These are phyloP conservation scores for Eutreptiella sp. DNA, from an alignment of 208 protist species.

Conservation along the genomic window DNA sequence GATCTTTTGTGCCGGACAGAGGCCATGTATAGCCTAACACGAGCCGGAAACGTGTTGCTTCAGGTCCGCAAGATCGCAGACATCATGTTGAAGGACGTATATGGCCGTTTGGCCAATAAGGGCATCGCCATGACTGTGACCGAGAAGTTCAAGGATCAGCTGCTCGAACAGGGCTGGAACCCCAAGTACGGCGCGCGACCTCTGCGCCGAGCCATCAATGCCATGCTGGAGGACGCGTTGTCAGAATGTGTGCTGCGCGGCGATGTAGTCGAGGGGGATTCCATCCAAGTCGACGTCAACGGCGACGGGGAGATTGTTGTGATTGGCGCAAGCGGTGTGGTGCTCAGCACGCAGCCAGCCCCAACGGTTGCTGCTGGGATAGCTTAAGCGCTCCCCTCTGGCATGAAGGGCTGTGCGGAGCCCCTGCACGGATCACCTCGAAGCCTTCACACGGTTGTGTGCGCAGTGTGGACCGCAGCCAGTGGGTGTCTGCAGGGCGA, in stretches of 20 bases:
- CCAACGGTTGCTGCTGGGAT: no score
- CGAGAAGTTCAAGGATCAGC: conserved; percentile 61
- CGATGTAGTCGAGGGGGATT: conserved; percentile 61
- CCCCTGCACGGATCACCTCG: no score
- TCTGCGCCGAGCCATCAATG: conserved; percentile 77
- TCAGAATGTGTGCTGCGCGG: conserved; percentile 72
- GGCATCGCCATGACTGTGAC: conserved; percentile 64
- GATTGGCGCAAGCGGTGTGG: no score
- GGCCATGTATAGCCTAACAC: conserved; percentile 61
- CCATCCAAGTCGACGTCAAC: conserved; percentile 45
- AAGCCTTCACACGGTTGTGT: no score
- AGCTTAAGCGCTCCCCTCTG: no score
- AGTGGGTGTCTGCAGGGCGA: no score
- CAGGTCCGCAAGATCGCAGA: conserved; percentile 72
- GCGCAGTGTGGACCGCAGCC: no score
- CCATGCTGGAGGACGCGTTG: conserved; percentile 80
- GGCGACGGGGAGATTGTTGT: no score
- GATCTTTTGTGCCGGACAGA: conserved; percentile 79
- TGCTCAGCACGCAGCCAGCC: no score
- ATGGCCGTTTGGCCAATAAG: conserved; percentile 64
- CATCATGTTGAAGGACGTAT: conserved; percentile 69
- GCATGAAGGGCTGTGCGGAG: no score
- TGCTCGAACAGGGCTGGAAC: conserved; percentile 76
- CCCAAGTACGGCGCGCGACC: conserved; percentile 89
- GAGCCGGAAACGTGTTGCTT: conserved; percentile 31